Base-by-base conservation (phyloP, 805 yeast species). In the Martiniozyma abietophila region DNA sequence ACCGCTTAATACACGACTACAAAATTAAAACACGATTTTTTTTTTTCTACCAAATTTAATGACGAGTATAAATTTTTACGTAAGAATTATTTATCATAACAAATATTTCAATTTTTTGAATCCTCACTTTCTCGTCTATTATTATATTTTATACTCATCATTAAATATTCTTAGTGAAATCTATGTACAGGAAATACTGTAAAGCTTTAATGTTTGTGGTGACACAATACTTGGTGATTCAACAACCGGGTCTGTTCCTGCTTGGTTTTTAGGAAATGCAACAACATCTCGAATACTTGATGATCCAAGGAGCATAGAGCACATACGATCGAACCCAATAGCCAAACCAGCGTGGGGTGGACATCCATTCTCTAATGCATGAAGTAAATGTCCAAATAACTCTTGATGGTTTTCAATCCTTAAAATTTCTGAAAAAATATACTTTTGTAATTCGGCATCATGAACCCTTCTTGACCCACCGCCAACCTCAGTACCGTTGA, bases 291-390 rank as follows among this genome's bases (percentile, higher is more conserved):
- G 63, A 22, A 92, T 88, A 42, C 84, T 82, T 4, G 64, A 50
- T 14, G 79, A 65, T 1, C 85, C 92, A n/a, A 78, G 56, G 21
- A 89, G 53, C 89, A 89, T 85, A 0, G 98, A 92, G 48, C 94
- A 77, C 65, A 92, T 62, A 42, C 99, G 64, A 54, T 92, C 99
- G 46, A 92, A 82, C 0, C 98, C 99, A 23, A 92, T 65, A 0
- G 98, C 99, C 25, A 92, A 64, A 0, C 99, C 99, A 2, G 96
- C 96, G 59, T 92, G 99, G 1, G 99, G 99, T 1, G 99, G 99
- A 50, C 97, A 85, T 1, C 98, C 98, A 60, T 81, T 74, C 17
- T 72, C 73, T 36, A 92, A 71, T 0, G 96, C 96, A 26, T 66
- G 62, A 21, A 92, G 62, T 26, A 92, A 63, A 58, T 92, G 99